These are phyloP conservation scores for Achaetomiella virescens DNA, from an alignment of 495 filamentous ascomycete species.

Conservation along the genomic window DNA sequence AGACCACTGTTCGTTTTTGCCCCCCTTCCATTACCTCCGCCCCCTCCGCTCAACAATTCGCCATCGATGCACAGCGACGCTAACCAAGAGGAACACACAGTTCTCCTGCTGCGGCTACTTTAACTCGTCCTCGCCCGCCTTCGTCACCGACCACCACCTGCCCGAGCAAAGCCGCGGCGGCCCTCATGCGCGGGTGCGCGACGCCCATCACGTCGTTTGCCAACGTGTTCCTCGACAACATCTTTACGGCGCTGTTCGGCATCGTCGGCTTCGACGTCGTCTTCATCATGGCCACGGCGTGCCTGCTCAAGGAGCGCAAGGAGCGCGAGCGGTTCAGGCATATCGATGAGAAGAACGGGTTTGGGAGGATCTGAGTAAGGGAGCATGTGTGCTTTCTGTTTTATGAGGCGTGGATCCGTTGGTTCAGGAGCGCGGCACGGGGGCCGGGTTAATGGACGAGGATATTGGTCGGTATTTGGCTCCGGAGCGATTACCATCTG, in stretches of 20 bases:
- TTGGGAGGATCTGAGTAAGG: constrained; percentile 32
- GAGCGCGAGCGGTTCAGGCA: constrained; percentile 63
- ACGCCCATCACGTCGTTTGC: constrained; percentile 55
- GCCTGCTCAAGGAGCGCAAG: constrained; percentile 65
- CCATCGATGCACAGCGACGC: background rate
- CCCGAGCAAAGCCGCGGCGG: constrained; percentile 55
- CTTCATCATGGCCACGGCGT: constrained; percentile 58
- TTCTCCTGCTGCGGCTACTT: constrained; percentile 71
- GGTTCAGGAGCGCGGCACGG: background rate
- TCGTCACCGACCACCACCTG: constrained; percentile 56
- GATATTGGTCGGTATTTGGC: no score
- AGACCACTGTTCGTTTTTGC: constrained; percentile 55
- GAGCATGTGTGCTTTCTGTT: no score
- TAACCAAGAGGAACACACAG: constrained; percentile 34
- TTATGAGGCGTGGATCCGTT: background rate
- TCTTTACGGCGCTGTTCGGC: constrained; percentile 71
- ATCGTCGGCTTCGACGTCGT: constrained; percentile 63
- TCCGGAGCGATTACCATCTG: background rate
- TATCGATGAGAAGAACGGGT: constrained; percentile 66
- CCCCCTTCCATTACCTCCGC: background rate
- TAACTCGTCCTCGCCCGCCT: constrained; percentile 59
- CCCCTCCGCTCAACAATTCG: background rate
- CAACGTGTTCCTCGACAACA: constrained; percentile 60
- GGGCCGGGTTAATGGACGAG: background rate
- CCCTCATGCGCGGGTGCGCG: constrained; percentile 59